Evolutionary conservation across 495 filamentous ascomycete species (phyloP).

Genomic region (Corynascus novoguineensis): DNA sequence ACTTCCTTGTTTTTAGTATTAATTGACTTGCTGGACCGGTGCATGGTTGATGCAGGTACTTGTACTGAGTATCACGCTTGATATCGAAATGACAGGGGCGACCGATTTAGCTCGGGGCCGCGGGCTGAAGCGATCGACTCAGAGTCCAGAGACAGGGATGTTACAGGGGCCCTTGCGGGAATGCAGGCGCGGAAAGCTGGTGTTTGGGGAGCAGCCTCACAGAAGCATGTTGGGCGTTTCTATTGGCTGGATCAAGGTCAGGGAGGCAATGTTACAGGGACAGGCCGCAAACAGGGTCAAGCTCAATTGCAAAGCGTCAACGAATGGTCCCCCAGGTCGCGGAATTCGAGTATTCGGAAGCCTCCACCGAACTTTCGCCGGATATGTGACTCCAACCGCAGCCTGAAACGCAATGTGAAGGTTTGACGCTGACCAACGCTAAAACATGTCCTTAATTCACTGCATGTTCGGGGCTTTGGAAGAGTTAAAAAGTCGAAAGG

Average conservation of each 20-base stretch:
- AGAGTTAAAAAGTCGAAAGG: not conserved
- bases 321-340: not conserved
- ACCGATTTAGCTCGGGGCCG: slow-evolving; percentile 19
- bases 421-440: too few relatives aligned
- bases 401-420: too few relatives aligned
- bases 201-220: slow-evolving; percentile 31
- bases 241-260: slow-evolving; percentile 30
- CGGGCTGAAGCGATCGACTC: slow-evolving; percentile 34
- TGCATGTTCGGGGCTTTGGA: too few relatives aligned
- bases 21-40: not conserved
- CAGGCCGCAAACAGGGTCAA: not conserved
- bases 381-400: too few relatives aligned
- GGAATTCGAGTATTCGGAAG: too few relatives aligned
- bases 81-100: slow-evolving; percentile 18
- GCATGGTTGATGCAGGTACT: not conserved
- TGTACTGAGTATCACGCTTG: slow-evolving; percentile 20
- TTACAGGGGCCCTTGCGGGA: slow-evolving; percentile 28
- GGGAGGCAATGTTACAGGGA: not conserved
- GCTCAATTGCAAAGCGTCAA: not conserved
- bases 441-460: too few relatives aligned
- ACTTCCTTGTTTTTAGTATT: not conserved
- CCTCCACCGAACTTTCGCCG: too few relatives aligned
- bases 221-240: slow-evolving; percentile 5
- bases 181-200: slow-evolving; percentile 23
- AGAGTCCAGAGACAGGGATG: slow-evolving; percentile 27